Base-by-base conservation (phyloP, 257 asterid genomes). In the Avicennia marina region DNA sequence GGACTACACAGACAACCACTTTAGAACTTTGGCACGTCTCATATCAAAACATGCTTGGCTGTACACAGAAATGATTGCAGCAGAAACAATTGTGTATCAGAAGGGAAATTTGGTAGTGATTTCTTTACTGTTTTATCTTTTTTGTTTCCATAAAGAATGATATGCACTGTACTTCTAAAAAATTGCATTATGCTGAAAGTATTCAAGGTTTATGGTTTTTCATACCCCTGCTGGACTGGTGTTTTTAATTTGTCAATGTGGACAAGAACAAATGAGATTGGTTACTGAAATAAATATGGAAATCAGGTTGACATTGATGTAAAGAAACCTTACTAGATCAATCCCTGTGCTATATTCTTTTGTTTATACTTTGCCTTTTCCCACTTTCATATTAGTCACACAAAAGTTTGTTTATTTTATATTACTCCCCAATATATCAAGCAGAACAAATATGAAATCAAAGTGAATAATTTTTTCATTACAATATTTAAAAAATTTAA, bases 11-110 rank as follows among this genome's bases (percentile, higher is more conserved):
- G 89, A 91, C 77, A 91, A 79, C 69, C 89, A 88, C 60, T 91
- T 64, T 64, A 81, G 98, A 65, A 91, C 98, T 68, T 65, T 91
- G 83, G 96, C 94, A 45, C 91, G 98, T 26, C 68, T 91, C 69
- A 74, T 91, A 60, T 67, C 96, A 10, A 87, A 85, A 70, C 86
- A 72, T 65, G 89, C 95, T 54, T 88, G 96, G 98, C 78, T 88
- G 42, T 91, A 91, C 67, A 79, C 96, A 1, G 96, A 91, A 81
- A 91, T 91, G 98, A 71, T 91, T 74, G 93, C 98, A 65, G 98
- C 98, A 11, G 98, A 91, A 68, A 91, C 98, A 62, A 87, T 87
- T 66, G 90, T 88, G 6, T 75, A 56, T 72, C 98, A 91, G 75
- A 74, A 78, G 68, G 98, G 88, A 53, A 63, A 88, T 71, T 72